These are phyloP conservation scores for Heterococcus sp. DNA, from an alignment of 108 stramenopile genomes.

Conservation along the genomic window DNA sequence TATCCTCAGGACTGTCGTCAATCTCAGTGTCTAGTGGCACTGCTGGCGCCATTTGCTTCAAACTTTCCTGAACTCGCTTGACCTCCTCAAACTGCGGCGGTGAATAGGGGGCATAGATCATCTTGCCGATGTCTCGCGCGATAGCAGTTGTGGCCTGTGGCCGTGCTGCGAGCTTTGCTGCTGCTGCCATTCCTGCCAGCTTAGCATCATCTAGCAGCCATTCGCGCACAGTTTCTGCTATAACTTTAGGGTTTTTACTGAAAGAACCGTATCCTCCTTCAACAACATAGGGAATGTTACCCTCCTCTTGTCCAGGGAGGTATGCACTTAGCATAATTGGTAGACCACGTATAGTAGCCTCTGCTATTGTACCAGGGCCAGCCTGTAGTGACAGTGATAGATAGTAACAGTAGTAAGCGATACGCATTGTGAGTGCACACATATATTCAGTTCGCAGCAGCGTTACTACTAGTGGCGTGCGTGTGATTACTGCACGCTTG, in stretches of 20 bases:
- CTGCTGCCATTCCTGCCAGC: conserved; percentile 60
- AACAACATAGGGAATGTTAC: conserved; percentile 83
- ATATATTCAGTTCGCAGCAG: too few relatives aligned
- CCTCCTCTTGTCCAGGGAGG: conserved; percentile 92
- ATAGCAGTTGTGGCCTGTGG: conserved; percentile 40
- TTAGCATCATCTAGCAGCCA: conserved; percentile 66
- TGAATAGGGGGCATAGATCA: neutral
- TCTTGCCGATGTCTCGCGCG: conserved; percentile 45
- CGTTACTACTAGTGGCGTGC: too few relatives aligned
- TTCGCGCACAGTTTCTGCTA: conserved; percentile 74
- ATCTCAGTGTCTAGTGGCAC: neutral
- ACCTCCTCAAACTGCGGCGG: too few relatives aligned
- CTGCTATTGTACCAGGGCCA: conserved; percentile 93
- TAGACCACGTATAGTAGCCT: conserved; percentile 85
- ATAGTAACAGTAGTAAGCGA: neutral
- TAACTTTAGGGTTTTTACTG: conserved; percentile 65
- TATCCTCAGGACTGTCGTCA: too few relatives aligned
- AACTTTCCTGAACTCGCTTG: too few relatives aligned
- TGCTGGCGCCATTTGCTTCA: neutral
- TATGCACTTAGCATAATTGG: conserved; percentile 83
- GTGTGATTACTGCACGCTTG: too few relatives aligned
- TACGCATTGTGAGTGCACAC: too few relatives aligned
- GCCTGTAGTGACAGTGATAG: conserved; percentile 53
- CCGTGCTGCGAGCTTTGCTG: conserved; percentile 50
- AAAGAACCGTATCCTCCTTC: conserved; percentile 84